phyloP scores from a whole-genome alignment of 305 asterid genomes.

The Solanum hybrid region DNA sequence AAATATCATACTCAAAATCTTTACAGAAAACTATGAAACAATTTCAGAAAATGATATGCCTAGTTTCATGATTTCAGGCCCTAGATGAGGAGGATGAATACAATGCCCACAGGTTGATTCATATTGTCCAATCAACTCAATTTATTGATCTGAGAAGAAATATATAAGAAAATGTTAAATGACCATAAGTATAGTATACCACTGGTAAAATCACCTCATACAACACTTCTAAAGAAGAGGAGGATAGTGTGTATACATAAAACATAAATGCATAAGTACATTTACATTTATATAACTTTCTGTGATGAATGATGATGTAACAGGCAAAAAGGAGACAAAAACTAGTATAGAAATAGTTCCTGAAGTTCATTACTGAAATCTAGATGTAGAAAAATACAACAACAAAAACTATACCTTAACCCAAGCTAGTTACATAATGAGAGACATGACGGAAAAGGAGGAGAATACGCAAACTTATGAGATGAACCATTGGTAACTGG shows the following conservation, averaged over 20 bases:
- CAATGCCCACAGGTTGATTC: neutral
- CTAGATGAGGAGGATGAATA: neutral
- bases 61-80: neutral
- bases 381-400: neutral
- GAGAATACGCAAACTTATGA: neutral
- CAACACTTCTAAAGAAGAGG: neutral
- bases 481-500: neutral
- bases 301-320: neutral
- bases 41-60: neutral
- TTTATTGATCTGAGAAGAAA: neutral
- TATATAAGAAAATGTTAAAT: neutral
- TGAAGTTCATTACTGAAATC: neutral
- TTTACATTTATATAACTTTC: neutral
- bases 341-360: neutral
- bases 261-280: neutral
- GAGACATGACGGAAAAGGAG: neutral
- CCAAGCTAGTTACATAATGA: neutral
- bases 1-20: neutral
- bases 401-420: neutral
- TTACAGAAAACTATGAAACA: neutral
- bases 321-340: neutral
- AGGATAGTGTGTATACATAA: neutral
- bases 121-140: neutral
- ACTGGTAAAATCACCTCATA: neutral
- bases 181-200: neutral